Percentiles rank a stretch among this genome's conserved stretches.
These are phyloP conservation scores for Pelargonium citronellum DNA, from an alignment of 441 rosid species.

Conservation along the genomic window DNA sequence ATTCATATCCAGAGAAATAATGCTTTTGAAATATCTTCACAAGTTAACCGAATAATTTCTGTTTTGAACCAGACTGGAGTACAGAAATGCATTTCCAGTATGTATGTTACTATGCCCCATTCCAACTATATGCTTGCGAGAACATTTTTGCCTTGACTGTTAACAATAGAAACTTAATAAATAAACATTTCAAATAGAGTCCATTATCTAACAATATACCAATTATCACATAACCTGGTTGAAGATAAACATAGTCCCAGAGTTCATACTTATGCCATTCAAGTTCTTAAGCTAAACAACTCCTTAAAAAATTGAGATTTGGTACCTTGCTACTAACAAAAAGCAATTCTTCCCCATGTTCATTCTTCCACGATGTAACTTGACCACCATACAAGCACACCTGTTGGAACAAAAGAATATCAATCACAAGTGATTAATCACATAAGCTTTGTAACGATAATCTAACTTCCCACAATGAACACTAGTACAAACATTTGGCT, in stretches of 20 bases:
- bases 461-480: too few relatives aligned
- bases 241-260: neutral
- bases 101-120: neutral
- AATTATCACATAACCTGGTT: neutral
- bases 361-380: conserved; percentile 66
- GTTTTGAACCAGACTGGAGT: too few relatives aligned
- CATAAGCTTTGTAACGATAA: neutral
- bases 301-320: neutral
- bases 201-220: neutral
- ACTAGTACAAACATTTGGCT: too few relatives aligned
- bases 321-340: conserved; percentile 58
- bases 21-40: too few relatives aligned
- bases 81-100: neutral
- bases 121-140: neutral
- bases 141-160: neutral
- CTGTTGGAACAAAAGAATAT: conserved; percentile 22
- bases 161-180: neutral
- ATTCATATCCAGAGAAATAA: too few relatives aligned
- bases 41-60: too few relatives aligned
- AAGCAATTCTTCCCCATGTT: conserved; percentile 51
- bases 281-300: neutral
- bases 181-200: neutral
- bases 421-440: neutral
- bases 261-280: neutral
- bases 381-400: conserved; percentile 58